Percentiles rank a stretch among this genome's conserved stretches.
These are phyloP conservation scores for Solanum sitiens DNA, from an alignment of 257 asterid species.

Conservation along the genomic window DNA sequence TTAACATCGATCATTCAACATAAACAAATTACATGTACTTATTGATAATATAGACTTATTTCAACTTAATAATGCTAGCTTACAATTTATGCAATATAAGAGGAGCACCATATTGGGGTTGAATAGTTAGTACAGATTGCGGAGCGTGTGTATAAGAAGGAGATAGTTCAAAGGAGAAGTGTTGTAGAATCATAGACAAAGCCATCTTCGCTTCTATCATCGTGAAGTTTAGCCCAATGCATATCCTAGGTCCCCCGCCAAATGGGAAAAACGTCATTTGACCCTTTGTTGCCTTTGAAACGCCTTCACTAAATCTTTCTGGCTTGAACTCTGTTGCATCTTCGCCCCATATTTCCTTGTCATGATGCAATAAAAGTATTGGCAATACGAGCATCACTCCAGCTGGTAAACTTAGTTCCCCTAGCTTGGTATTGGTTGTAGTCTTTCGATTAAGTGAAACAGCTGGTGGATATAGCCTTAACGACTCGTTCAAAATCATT, in stretches of 20 bases:
- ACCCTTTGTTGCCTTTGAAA: slow-evolving; percentile 16
- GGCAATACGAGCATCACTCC: background rate
- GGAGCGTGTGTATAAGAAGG: slow-evolving; percentile 19
- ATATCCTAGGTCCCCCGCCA: too few relatives aligned
- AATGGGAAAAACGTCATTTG: background rate
- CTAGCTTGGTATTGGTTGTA: background rate
- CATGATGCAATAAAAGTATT: slow-evolving; percentile 13
- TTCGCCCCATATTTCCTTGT: slow-evolving; percentile 21
- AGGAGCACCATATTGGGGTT: slow-evolving; percentile 25
- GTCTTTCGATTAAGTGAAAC: background rate
- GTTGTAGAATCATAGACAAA: too few relatives aligned
- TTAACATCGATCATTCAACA: too few relatives aligned
- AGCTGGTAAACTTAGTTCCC: background rate
- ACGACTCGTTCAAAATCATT: slow-evolving; percentile 12
- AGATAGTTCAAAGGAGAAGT: slow-evolving; percentile 9
- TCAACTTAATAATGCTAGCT: too few relatives aligned
- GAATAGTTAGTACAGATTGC: background rate
- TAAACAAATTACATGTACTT: too few relatives aligned
- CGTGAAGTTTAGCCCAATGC: too few relatives aligned
- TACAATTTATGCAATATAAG: too few relatives aligned
- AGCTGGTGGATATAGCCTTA: slow-evolving; percentile 10
- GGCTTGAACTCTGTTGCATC: slow-evolving; percentile 19
- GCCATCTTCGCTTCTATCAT: too few relatives aligned
- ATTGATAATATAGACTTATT: too few relatives aligned
- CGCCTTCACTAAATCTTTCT: slow-evolving; percentile 20